phyloP scores from a whole-genome alignment of 306 rosid genomes.

The Corylus heterophylla region DNA sequence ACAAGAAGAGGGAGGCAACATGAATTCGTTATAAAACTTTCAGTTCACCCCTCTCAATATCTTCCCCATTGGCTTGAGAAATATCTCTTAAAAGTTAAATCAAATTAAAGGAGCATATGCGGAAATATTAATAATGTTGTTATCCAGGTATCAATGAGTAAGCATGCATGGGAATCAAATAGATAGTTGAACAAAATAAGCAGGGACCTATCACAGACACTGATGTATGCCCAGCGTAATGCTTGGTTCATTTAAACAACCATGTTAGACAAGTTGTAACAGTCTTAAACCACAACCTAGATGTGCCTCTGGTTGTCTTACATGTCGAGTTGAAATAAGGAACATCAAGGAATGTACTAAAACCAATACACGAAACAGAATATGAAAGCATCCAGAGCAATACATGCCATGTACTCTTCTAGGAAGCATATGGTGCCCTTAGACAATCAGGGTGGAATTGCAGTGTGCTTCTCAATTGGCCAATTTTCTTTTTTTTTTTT shows the following conservation, averaged over 20 bases:
- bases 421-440: too few relatives aligned
- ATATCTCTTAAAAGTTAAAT: not conserved
- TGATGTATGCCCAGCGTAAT: not conserved
- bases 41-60: not conserved
- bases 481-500: too few relatives aligned
- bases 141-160: not conserved
- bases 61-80: not conserved
- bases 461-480: too few relatives aligned
- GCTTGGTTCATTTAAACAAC: not conserved
- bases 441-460: too few relatives aligned
- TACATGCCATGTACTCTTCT: too few relatives aligned
- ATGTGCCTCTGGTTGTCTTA: not conserved
- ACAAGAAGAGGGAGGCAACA: not conserved
- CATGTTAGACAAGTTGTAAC: not conserved
- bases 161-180: not conserved
- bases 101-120: not conserved
- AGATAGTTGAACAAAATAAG: not conserved
- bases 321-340: too few relatives aligned
- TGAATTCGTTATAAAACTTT: not conserved
- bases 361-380: too few relatives aligned
- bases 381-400: too few relatives aligned
- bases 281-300: not conserved
- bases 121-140: not conserved
- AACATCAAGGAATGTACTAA: too few relatives aligned
- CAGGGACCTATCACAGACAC: not conserved